phyloP scores from a whole-genome alignment of 2,329 filamentous ascomycete genomes.

The Nannizziopsis arthrosporioides region DNA sequence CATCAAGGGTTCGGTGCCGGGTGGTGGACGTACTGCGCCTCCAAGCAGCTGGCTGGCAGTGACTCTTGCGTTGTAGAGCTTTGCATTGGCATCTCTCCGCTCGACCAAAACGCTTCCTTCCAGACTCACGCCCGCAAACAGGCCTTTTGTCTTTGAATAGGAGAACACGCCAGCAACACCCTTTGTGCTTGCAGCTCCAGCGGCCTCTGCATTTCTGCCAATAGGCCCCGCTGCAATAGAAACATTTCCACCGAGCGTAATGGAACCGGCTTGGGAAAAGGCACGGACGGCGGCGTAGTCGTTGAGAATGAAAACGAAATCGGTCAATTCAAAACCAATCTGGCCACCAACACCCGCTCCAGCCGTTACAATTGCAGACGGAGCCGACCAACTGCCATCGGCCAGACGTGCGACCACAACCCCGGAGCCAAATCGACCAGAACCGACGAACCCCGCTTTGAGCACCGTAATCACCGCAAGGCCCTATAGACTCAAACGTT shows the following conservation, averaged over 20 bases:
- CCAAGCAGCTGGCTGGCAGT: conserved; percentile 72
- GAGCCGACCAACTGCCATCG: conserved; percentile 41
- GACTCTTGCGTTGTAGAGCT: conserved; percentile 74
- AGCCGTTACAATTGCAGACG: conserved; percentile 39
- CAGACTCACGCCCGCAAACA: conserved; percentile 89
- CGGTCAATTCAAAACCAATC: conserved; percentile 42
- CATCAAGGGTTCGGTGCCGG: conserved; percentile 74
- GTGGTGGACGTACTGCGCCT: conserved; percentile 65
- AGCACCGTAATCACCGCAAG: conserved; percentile 40
- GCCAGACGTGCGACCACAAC: conserved; percentile 39
- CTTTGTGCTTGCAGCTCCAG: conserved; percentile 81
- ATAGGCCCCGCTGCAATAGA: conserved; percentile 89
- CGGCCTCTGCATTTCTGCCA: conserved; percentile 88
- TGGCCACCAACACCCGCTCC: conserved; percentile 41
- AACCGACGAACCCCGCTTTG: conserved; percentile 41
- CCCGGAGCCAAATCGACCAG: conserved; percentile 40
- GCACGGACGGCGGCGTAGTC: conserved; percentile 79
- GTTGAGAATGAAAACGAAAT: conserved; percentile 96
- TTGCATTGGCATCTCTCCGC: conserved; percentile 91
- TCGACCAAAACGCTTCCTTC: conserved; percentile 91
- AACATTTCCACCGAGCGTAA: conserved; percentile 92
- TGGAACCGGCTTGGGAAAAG: conserved; percentile 80
- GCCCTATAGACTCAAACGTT: conserved; percentile 25
- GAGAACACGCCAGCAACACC: conserved; percentile 87
- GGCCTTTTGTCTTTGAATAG: conserved; percentile 94